Base-by-base conservation (phyloP, 495 filamentous ascomycete genomes). In the Chaetomium tenue region DNA sequence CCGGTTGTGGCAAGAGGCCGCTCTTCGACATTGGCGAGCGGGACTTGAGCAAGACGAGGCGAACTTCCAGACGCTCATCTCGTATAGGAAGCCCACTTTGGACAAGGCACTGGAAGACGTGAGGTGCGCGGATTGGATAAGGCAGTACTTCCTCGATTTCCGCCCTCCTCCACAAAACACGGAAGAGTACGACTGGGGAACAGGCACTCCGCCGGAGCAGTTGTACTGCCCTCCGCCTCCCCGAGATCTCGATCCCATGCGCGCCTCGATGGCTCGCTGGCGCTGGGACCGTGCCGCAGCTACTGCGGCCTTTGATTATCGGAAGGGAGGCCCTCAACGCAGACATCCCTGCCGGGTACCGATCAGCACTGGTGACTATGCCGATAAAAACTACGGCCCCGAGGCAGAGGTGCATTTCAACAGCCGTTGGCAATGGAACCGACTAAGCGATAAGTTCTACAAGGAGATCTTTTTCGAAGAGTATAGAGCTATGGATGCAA, bases 251-350 rank as follows among this genome's bases (percentile, higher is more conserved):
- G 23, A 22, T n/a, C 11, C 12, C 3, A 16, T 16, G 18, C 55
- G 55, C 0, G 37, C 33, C 18, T 26, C 54, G 23, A 9, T 63
- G 30, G 33, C 18, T 16, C 60, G 66, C 26, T 64, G 58, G 42
- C 25, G 51, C 5, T 60, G 33, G 51, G 13, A 59, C 5, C 4
- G 23, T 25, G 50, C 48, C 23, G 23, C 15, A 3, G 44, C 25
- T 16, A 63, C 20, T 1, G 8, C 40, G 26, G 33, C 44, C 15
- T 65, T 62, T 26, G 61, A 72, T 28, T 64, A 61, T 26, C 42
- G 60, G 0, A 13, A 70, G 9, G 70, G 70, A 0, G 70, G 70
- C 0, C 70, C 70, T 7, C 70, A 72, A 18, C 37, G 51, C 1
- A 18, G 42, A 22, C 46, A 71, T 9, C 68, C 67, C 9, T 65